A percentile compares a stretch with the other conserved stretches of the same genome.
Evolutionary conservation across 352 stramenopile species (phyloP).

Genomic region (Phytophthora syringae): DNA sequence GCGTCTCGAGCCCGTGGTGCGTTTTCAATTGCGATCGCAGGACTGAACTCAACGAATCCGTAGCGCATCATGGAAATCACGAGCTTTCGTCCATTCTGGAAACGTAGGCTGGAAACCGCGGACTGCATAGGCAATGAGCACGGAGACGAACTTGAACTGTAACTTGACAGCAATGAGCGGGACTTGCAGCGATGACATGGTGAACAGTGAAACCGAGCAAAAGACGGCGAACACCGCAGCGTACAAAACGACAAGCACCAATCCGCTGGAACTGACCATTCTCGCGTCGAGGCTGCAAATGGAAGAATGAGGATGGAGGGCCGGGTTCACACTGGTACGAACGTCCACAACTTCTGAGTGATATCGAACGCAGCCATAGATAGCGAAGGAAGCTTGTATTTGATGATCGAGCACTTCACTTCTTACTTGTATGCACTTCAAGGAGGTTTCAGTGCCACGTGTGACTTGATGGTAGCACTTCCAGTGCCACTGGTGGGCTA

Average conservation of each 20-base stretch:
- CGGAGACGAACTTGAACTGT: constrained; percentile 4
- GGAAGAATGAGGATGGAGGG: background rate
- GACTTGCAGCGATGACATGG: background rate
- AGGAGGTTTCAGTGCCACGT: too few relatives aligned
- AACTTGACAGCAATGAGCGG: constrained; percentile 21
- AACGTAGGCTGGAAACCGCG: constrained; percentile 23
- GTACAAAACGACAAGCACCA: background rate
- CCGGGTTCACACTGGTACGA: background rate
- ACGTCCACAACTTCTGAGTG: background rate
- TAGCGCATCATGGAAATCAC: constrained; percentile 33
- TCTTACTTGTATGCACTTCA: too few relatives aligned
- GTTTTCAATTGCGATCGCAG: constrained; percentile 21
- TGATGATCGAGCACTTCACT: too few relatives aligned
- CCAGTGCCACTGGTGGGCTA: too few relatives aligned
- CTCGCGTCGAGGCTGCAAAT: background rate
- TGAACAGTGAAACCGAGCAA: constrained; percentile 2
- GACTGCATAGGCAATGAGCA: constrained; percentile 7
- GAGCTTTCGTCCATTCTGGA: constrained; percentile 36
- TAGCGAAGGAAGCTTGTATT: background rate
- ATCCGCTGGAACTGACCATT: background rate
- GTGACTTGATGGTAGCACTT: too few relatives aligned
- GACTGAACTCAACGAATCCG: constrained; percentile 33
- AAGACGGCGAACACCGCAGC: constrained; percentile 2
- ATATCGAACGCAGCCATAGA: background rate
- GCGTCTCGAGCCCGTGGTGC: constrained; percentile 26